phyloP scores from a whole-genome alignment of 1,139 yeast genomes.

The Suhomyces panamericanus region DNA sequence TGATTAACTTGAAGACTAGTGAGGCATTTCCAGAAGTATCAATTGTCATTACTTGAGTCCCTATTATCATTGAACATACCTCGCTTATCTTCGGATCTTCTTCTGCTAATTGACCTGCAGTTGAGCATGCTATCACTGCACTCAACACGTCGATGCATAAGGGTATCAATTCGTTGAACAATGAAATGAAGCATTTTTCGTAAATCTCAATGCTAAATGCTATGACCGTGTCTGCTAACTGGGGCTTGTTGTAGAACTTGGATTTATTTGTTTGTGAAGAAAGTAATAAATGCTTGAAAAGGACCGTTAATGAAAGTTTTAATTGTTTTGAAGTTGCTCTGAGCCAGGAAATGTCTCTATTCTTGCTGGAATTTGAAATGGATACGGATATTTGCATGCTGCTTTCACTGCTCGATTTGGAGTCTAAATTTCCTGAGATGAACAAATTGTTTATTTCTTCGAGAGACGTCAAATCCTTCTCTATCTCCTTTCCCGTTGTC shows the following conservation, averaged over 20 bases:
- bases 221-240: conserved; percentile 25
- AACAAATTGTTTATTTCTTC: conserved; percentile 23
- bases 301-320: conserved; percentile 41
- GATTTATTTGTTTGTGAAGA: conserved; percentile 12
- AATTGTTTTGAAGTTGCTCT: conserved; percentile 64
- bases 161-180: conserved; percentile 33
- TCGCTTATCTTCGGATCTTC: conserved; percentile 6
- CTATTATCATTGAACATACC: conserved; percentile 1
- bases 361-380: neutral
- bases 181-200: conserved; percentile 33
- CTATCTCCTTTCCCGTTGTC: conserved; percentile 10
- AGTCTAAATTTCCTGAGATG: conserved; percentile 10
- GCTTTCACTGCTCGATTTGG: conserved; percentile 9
- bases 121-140: conserved; percentile 17
- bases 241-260: conserved; percentile 26
- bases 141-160: conserved; percentile 34
- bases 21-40: conserved; percentile 6
- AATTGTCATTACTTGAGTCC: neutral
- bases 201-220: conserved; percentile 26
- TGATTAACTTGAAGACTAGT: conserved; percentile 13
- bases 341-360: conserved; percentile 62
- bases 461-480: conserved; percentile 4
- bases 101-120: conserved; percentile 5
- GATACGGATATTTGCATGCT: conserved; percentile 9
- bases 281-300: conserved; percentile 29